Conservation (phyloP, 805 yeast species). For the Yarrowia sp. region DNA sequence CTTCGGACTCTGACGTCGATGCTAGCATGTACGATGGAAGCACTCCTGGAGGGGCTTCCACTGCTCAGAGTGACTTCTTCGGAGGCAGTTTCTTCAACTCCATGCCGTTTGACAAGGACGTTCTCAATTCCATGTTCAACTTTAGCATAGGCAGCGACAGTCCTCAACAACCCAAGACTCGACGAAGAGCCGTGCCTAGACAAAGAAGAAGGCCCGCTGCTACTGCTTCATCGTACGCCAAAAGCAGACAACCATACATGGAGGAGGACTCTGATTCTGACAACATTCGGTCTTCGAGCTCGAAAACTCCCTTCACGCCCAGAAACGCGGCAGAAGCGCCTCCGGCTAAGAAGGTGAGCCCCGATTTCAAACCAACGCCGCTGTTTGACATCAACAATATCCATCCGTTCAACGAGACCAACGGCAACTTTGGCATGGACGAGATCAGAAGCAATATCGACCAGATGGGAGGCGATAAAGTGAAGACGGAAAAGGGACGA, state of each 20-base stretch:
- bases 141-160: slow-evolving; percentile 1
- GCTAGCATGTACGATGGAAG: slow-evolving; percentile 5
- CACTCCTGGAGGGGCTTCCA: not conserved
- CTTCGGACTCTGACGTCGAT: slow-evolving; percentile 2
- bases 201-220: not conserved
- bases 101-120: slow-evolving; percentile 1
- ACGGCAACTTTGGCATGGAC: slow-evolving; percentile 47
- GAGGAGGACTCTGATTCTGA: not conserved
- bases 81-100: not conserved
- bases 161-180: not conserved
- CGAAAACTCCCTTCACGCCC: not conserved
- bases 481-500: not conserved
- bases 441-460: slow-evolving; percentile 41
- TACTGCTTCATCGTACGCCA: not conserved
- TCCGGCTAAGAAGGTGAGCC: slow-evolving; percentile 11
- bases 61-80: not conserved
- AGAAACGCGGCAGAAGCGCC: not conserved
- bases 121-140: slow-evolving; percentile 23
- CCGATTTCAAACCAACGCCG: slow-evolving; percentile 5
- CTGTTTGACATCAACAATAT: slow-evolving; percentile 40
- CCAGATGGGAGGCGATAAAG: slow-evolving; percentile 24
- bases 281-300: not conserved
- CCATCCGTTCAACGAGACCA: slow-evolving; percentile 47
- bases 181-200: not conserved
- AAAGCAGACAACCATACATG: slow-evolving; percentile 6